phyloP scores from a whole-genome alignment of 257 asterid species.

The Hygrophila difformis region DNA sequence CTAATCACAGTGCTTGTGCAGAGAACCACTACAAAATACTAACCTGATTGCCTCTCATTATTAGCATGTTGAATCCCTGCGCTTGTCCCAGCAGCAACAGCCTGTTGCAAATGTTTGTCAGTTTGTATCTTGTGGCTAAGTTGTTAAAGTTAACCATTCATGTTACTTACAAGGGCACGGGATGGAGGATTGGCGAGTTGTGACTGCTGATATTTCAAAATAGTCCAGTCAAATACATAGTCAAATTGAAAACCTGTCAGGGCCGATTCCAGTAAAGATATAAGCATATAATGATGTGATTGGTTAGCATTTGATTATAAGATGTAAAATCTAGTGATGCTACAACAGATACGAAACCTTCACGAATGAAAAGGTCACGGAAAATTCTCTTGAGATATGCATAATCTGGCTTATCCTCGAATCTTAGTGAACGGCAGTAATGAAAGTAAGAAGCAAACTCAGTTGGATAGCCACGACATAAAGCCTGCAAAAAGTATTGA shows the following conservation, averaged over 20 bases:
- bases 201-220: slow-evolving; percentile 62
- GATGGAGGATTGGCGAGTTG: slow-evolving; percentile 89
- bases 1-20: neutral
- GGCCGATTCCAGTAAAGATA: slow-evolving; percentile 3
- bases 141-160: slow-evolving; percentile 8
- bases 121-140: slow-evolving; percentile 12
- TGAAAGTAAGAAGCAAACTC: slow-evolving; percentile 56
- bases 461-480: slow-evolving; percentile 44
- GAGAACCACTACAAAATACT: neutral
- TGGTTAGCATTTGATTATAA: neutral
- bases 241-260: slow-evolving; percentile 43
- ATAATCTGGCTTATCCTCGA: slow-evolving; percentile 55
- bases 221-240: slow-evolving; percentile 49
- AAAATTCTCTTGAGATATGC: slow-evolving; percentile 49
- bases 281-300: slow-evolving; percentile 5
- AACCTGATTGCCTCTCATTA: slow-evolving; percentile 70
- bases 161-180: slow-evolving; percentile 68
- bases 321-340: neutral
- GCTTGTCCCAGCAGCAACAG: slow-evolving; percentile 62
- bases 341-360: slow-evolving; percentile 23
- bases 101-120: slow-evolving; percentile 41
- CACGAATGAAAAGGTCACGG: slow-evolving; percentile 47
- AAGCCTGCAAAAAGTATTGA: slow-evolving; percentile 20
- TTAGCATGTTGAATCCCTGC: slow-evolving; percentile 69
- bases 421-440: slow-evolving; percentile 48